Conservation (phyloP, 768 basidiomycete species). For the Myochromella boudieri region DNA sequence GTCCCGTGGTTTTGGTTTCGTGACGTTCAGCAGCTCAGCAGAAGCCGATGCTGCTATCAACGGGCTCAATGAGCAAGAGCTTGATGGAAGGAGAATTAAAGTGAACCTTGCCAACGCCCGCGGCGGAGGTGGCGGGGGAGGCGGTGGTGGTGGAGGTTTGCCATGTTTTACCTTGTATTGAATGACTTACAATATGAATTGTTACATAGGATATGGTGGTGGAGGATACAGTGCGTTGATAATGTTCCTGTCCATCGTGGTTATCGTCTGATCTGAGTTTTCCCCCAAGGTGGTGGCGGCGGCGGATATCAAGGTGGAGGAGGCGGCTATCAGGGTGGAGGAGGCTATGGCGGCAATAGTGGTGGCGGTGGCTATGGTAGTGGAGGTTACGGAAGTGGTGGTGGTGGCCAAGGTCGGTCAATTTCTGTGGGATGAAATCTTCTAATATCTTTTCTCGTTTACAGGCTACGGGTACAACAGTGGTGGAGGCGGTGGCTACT, state of each 20-base stretch:
- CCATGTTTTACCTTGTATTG: background rate
- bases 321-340: conserved; percentile 21
- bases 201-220: conserved; percentile 17
- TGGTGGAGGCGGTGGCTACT: conserved; percentile 31
- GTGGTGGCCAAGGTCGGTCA: conserved; percentile 26
- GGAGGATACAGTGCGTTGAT: conserved; percentile 15
- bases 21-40: conserved; percentile 59
- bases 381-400: conserved; percentile 26
- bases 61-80: conserved; percentile 82
- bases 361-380: conserved; percentile 13
- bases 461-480: conserved; percentile 21
- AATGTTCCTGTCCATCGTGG: background rate
- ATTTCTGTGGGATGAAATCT: conserved; percentile 8
- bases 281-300: conserved; percentile 2
- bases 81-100: conserved; percentile 91
- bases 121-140: conserved; percentile 50
- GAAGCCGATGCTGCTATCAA: conserved; percentile 82
- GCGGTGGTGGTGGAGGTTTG: conserved; percentile 45
- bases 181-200: background rate
- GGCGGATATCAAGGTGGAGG: conserved; percentile 7
- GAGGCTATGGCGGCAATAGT: conserved; percentile 2
- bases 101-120: conserved; percentile 82
- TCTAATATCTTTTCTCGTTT: conserved; percentile 15
- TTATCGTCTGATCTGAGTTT: background rate
- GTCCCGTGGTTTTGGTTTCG: conserved; percentile 97